These are phyloP conservation scores for Trichocladium antarcticum DNA, from an alignment of 495 filamentous ascomycete species.

Conservation along the genomic window DNA sequence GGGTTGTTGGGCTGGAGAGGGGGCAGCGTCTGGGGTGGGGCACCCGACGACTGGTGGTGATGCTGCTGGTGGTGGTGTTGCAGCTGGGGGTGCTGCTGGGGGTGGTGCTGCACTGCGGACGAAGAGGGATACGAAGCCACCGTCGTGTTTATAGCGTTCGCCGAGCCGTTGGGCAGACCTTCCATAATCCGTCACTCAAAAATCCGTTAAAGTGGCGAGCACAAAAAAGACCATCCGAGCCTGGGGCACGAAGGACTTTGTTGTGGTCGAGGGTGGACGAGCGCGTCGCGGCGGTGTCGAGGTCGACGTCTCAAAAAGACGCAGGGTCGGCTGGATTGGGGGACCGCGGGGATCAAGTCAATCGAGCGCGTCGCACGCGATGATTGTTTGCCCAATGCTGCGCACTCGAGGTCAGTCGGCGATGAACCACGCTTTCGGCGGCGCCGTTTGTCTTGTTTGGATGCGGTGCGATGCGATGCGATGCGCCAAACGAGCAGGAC, in stretches of 20 bases:
- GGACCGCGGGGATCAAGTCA: conserved; percentile 2
- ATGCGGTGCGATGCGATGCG: conserved; percentile 9
- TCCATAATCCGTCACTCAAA: conserved; percentile 33
- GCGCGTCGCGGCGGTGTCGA: not conserved
- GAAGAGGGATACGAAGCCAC: conserved; percentile 28
- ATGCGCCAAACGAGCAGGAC: conserved; percentile 7
- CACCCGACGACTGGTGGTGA: conserved; percentile 36
- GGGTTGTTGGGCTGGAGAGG: conserved; percentile 55
- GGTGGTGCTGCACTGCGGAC: conserved; percentile 22
- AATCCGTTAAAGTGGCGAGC: conserved; percentile 15
- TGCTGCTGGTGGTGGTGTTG: conserved; percentile 43
- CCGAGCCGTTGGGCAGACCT: conserved; percentile 27
- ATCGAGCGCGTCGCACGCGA: conserved; percentile 3
- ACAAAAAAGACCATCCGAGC: conserved; percentile 27
- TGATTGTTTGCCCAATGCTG: conserved; percentile 13
- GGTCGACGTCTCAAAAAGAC: conserved; percentile 1
- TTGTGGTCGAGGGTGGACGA: not conserved
- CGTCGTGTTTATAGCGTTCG: conserved; percentile 31
- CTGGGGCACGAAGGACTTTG: conserved; percentile 19
- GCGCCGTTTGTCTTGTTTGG: not conserved
- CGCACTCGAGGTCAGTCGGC: not conserved
- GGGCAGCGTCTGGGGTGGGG: conserved; percentile 57
- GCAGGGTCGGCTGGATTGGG: conserved; percentile 8
- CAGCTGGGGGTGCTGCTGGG: conserved; percentile 1
- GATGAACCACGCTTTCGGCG: not conserved